Base-by-base conservation (phyloP, 148 eudicot species). In the Diospyros kaki region DNA sequence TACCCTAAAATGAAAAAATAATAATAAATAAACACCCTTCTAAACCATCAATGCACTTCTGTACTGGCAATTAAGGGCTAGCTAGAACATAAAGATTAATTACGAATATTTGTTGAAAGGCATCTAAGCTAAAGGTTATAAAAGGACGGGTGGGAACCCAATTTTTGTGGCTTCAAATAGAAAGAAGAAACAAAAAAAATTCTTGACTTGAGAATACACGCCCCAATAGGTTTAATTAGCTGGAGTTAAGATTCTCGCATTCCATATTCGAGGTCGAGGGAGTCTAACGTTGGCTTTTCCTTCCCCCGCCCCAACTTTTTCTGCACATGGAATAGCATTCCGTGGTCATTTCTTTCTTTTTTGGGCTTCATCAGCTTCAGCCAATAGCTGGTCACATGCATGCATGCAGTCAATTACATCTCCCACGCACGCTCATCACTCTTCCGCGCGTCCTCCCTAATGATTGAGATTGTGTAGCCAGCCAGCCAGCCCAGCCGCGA, bases 331-430 rank as follows among this genome's bases (percentile, higher is more conserved):
- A 89, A 88, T 92, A 80, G 72, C 81, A 88, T 92, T 89, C 90
- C 83, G 87, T 84, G 90, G 92, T 90, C 94, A 85, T 85, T 90
- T 87, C 86, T 76, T 76, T 75, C 80, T 73, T 78, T 79, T 48
- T 56, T 71, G 6, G 5, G 39, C 11, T 39, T 39, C 9, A n/a
- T n/a, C 38, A n/a, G 59, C 9, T 68, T 66, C 72, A 51, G 73
- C 78, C 72, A 65, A 73, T 66, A 28, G 76, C 52, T 8, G 12
- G 52, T 58, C 78, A 64, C 63, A 66, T 82, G 89, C 81, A 48
- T 55, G 59, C 59, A 55, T 5, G 9, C 59, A 55, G 80, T 84
- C 81, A 84, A 80, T 80, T 74, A 78, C 73, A 81, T 72, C 76
- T 81, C 79, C 4, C 8, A 4, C 6, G 52, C 52, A 48, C 62